These are phyloP conservation scores for Ambrosia artemisiifolia DNA, from an alignment of 129 eudicot species.

Conservation along the genomic window DNA sequence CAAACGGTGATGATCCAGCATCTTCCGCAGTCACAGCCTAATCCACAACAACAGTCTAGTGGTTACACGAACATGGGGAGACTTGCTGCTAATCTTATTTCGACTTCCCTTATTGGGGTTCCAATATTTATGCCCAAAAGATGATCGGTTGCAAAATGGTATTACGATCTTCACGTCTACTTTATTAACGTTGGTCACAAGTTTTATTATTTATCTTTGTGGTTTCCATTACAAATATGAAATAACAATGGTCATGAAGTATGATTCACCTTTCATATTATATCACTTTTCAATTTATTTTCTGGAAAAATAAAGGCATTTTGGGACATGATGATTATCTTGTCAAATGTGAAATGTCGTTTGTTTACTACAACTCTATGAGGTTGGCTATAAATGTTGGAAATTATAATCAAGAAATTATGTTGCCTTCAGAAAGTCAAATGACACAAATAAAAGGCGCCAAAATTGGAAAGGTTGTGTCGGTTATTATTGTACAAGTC, in stretches of 20 bases:
- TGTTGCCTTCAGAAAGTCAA: too few species aligned
- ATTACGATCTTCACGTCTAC: background rate
- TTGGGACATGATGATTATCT: too few species aligned
- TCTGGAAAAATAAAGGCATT: too few species aligned
- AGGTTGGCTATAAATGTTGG: too few species aligned
- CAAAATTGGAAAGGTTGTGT: too few species aligned
- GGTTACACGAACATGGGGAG: conserved; percentile 22
- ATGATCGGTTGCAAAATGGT: conserved; percentile 1
- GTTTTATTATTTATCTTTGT: background rate
- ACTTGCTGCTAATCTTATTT: conserved; percentile 28
- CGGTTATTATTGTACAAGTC: too few species aligned
- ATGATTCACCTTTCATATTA: background rate
- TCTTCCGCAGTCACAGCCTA: conserved; percentile 5
- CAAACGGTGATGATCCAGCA: conserved; percentile 11
- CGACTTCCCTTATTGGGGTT: conserved; percentile 38
- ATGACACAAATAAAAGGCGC: too few species aligned
- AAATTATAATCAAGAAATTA: too few species aligned
- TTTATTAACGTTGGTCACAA: background rate
- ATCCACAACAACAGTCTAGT: conserved; percentile 10
- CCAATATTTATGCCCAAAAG: conserved; percentile 25
- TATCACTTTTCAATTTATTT: background rate
- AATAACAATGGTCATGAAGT: background rate
- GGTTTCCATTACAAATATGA: background rate
- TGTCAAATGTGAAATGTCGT: too few species aligned
- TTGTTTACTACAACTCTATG: too few species aligned